These are phyloP conservation scores for Petasospora fabianii DNA, from an alignment of 1,139 yeast species.

Conservation along the genomic window DNA sequence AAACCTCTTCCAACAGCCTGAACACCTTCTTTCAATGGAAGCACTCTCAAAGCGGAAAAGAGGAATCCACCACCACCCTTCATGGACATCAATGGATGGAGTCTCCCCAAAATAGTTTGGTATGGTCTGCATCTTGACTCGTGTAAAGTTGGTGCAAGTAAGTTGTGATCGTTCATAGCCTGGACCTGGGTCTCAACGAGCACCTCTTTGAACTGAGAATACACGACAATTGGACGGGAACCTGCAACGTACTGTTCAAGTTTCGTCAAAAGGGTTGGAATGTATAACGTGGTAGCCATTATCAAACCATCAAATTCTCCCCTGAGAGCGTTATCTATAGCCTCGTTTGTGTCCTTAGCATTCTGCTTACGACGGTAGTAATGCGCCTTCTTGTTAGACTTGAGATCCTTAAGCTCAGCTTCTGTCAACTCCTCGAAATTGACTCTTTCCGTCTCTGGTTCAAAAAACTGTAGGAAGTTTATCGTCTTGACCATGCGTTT, in stretches of 20 bases:
- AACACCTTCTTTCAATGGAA: constrained; percentile 53
- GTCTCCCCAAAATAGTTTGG: constrained; percentile 90
- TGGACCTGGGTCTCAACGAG: constrained; percentile 70
- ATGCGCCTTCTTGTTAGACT: constrained; percentile 59
- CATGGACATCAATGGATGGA: constrained; percentile 94
- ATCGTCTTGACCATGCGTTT: constrained; percentile 60
- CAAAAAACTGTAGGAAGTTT: constrained; percentile 75
- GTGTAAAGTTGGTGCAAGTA: constrained; percentile 77
- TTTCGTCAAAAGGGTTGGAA: constrained; percentile 59
- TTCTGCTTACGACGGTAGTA: constrained; percentile 64
- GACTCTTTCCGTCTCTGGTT: constrained; percentile 62
- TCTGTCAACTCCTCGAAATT: constrained; percentile 47
- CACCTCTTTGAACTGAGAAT: constrained; percentile 76
- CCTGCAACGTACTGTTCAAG: constrained; percentile 74
- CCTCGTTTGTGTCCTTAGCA: constrained; percentile 49
- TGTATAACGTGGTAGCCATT: constrained; percentile 67
- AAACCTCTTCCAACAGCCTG: constrained; percentile 28
- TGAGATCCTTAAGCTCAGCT: constrained; percentile 53
- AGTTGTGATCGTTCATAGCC: constrained; percentile 59
- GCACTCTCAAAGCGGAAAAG: constrained; percentile 73
- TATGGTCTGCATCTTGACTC: constrained; percentile 83
- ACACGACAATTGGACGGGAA: constrained; percentile 80
- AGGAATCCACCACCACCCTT: constrained; percentile 91
- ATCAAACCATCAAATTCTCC: constrained; percentile 76
- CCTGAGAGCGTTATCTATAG: constrained; percentile 45